These are phyloP conservation scores for Maudiozyma serrabonitensis DNA, from an alignment of 805 yeast genomes.

Conservation along the genomic window DNA sequence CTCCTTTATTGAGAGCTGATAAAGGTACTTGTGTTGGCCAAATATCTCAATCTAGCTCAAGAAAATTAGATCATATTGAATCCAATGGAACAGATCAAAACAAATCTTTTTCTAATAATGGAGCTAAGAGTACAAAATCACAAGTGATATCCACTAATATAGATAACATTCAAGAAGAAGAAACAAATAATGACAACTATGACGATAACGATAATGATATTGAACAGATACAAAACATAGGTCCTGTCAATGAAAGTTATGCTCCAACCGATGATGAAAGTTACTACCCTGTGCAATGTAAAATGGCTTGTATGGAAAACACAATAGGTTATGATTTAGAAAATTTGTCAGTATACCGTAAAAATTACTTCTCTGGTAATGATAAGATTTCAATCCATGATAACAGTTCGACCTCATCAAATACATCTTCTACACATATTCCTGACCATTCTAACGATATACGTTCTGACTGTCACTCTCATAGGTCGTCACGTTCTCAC, in stretches of 20 bases:
- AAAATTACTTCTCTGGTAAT: constrained; percentile 17
- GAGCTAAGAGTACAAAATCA: background rate
- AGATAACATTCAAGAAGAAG: background rate
- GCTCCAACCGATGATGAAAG: background rate
- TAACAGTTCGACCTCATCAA: background rate
- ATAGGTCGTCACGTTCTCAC: background rate
- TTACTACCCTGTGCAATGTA: constrained; percentile 2
- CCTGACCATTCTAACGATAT: background rate
- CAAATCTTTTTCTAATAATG: background rate
- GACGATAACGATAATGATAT: background rate
- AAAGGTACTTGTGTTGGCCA: constrained; percentile 6
- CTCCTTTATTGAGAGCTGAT: constrained; percentile 11
- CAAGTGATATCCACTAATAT: background rate
- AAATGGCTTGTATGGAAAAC: constrained; percentile 25
- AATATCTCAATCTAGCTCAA: background rate
- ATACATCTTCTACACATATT: background rate
- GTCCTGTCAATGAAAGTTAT: background rate
- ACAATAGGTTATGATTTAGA: constrained; percentile 30
- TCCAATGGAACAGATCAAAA: background rate
- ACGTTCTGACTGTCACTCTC: background rate
- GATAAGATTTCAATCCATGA: background rate
- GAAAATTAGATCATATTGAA: background rate
- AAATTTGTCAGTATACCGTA: constrained; percentile 26
- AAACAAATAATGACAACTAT: background rate
- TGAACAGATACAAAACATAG: background rate